Conservation (phyloP, 2,329 filamentous ascomycete genomes). For the Pseudopithomyces chartarum region DNA sequence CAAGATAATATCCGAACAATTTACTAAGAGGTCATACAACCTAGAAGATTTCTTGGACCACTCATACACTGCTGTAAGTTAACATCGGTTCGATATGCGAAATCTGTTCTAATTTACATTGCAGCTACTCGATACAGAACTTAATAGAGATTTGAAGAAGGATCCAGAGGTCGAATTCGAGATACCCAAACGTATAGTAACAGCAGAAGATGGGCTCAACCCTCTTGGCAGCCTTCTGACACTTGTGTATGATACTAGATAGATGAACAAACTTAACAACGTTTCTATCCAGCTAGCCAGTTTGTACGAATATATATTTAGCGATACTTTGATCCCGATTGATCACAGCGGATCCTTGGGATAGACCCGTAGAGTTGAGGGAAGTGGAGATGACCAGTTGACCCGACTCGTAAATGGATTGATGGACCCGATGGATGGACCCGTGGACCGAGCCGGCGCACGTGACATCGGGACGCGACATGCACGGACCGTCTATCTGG, state of each 20-base stretch:
- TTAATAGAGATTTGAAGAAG: conserved; percentile 83
- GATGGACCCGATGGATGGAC: no score
- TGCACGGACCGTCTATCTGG: background rate
- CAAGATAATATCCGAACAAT: conserved; percentile 93
- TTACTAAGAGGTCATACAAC: conserved; percentile 93
- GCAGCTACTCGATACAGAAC: conserved; percentile 81
- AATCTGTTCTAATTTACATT: conserved; percentile 5
- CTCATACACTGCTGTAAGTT: conserved; percentile 79
- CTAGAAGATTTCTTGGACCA: conserved; percentile 98
- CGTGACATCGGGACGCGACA: background rate
- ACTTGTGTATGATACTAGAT: conserved; percentile 35
- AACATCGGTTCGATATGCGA: conserved; percentile 21
- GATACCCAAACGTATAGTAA: conserved; percentile 85
- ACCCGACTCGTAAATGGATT: no score
- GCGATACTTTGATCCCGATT: no score
- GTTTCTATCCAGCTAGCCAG: background rate
- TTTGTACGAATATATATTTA: no score
- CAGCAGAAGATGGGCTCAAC: conserved; percentile 40
- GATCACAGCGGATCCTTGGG: no score
- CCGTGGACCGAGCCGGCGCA: no score
- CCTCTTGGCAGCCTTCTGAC: conserved; percentile 38
- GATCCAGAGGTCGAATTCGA: conserved; percentile 89
- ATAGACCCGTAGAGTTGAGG: no score
- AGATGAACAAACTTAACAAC: background rate
- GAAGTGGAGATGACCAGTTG: no score